Base-by-base conservation (phyloP, 1,139 yeast genomes). In the Scheffersomyces parashehatae region DNA sequence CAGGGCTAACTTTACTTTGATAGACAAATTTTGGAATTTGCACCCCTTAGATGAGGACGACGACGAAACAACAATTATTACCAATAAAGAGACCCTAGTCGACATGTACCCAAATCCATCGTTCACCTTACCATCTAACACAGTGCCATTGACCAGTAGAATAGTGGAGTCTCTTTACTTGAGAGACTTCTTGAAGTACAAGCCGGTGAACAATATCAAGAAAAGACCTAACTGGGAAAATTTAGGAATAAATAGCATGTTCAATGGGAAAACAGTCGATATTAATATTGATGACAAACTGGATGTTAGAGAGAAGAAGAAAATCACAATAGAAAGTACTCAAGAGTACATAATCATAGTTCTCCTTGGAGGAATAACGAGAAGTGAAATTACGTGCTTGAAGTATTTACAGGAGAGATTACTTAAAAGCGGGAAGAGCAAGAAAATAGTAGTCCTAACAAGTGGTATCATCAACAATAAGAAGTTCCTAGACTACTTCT, bases 321-420 rank as follows among this genome's bases (percentile, higher is more conserved):
- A 32, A 36, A 16, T 38, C 33, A 6, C 38, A 8, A 15, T 28
- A 15, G 30, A 36, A n/a, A 36, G 37, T 31, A 41, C 39, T 30
- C 48, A 39, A 43, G 70, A 73, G 57, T 79, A 78, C 40, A 74
- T 85, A 30, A 66, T 86, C 28, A 65, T 80, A 3, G 72, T 73
- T 28, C 56, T 79, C 44, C 60, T 88, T 35, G 96, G 96, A 7
- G 96, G 96, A 0, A 68, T 88, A n/a, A 86, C 96, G 0, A 77
- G 85, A 57, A 78, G 89, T 11, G 96, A 88, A 59, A 68, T 88
- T 10, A 76, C 88, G 10, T 82, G 89, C 14, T 70, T 88, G 43
- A 70, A 83, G 53, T 75, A 74, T 44, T 65, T 85, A 28, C 79
- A 84, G 42, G 64, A 67, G 41, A 65, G 67, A 42, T 58, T 74